Evolutionary conservation across 441 rosid species (phyloP).

Genomic region (Pelargonium myrrhifolium): DNA sequence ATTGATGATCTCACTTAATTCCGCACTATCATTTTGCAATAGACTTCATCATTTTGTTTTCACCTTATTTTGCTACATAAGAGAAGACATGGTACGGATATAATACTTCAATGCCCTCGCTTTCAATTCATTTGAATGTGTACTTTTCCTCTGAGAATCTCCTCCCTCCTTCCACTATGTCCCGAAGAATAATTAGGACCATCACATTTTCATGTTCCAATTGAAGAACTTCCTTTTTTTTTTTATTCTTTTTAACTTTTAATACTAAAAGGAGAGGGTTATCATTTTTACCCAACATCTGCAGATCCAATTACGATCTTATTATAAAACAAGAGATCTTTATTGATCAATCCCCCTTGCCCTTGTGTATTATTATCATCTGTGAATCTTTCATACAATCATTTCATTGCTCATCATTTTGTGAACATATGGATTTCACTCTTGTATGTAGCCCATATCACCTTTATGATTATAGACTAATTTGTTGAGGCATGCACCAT

Average conservation of each 20-base stretch:
- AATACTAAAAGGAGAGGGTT: too few relatives aligned
- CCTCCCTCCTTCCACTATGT: too few relatives aligned
- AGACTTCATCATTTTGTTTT: background rate
- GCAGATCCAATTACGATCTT: too few relatives aligned
- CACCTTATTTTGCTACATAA: background rate
- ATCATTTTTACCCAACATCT: too few relatives aligned
- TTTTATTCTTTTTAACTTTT: too few relatives aligned
- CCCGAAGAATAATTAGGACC: too few relatives aligned
- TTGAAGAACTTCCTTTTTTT: too few relatives aligned
- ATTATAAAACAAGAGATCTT: too few relatives aligned
- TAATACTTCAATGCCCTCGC: too few relatives aligned
- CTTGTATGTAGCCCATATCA: background rate
- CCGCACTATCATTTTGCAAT: background rate
- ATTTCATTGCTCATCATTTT: background rate
- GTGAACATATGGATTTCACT: background rate
- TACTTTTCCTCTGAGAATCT: too few relatives aligned
- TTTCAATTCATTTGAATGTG: too few relatives aligned
- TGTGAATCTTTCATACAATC: background rate
- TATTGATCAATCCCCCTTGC: background rate
- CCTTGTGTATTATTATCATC: background rate
- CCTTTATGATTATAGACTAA: background rate
- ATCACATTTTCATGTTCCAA: too few relatives aligned
- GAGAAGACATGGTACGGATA: background rate
- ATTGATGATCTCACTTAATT: conserved; percentile 7
- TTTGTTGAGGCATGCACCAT: background rate